Evolutionary conservation across 441 rosid species (phyloP).

Genomic region (Isatis lusitanica): DNA sequence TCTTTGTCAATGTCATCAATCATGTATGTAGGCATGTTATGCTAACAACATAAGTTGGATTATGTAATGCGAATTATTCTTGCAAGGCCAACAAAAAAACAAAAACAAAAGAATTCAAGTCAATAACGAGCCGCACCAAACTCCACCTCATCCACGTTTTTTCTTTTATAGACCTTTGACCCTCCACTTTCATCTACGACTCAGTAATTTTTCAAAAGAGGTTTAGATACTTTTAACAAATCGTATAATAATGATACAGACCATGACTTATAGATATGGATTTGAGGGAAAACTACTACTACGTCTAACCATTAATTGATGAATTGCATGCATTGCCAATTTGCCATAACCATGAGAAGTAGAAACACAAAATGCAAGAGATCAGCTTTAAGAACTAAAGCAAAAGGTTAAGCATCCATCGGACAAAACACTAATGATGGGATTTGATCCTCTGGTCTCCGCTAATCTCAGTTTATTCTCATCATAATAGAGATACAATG

Average conservation of each 20-base stretch:
- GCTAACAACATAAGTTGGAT: slow-evolving; percentile 19
- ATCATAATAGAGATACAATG: not conserved
- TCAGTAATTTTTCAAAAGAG: not conserved
- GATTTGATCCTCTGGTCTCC: too few relatives aligned
- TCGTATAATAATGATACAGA: too few relatives aligned
- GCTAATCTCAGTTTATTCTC: not conserved
- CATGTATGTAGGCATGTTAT: slow-evolving; percentile 25
- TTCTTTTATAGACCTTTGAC: slow-evolving; percentile 9
- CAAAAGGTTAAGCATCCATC: too few relatives aligned
- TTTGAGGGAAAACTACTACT: not conserved
- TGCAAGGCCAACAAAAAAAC: not conserved
- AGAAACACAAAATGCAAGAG: too few relatives aligned
- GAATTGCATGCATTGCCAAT: too few relatives aligned
- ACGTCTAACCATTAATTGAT: too few relatives aligned
- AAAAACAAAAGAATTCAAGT: slow-evolving; percentile 9
- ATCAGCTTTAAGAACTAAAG: too few relatives aligned
- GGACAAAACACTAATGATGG: not conserved
- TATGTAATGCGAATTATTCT: slow-evolving; percentile 6
- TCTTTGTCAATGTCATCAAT: slow-evolving; percentile 15
- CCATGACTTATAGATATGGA: not conserved
- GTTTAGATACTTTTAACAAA: too few relatives aligned
- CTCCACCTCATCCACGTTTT: slow-evolving; percentile 33
- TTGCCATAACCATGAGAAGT: too few relatives aligned
- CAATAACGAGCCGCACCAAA: slow-evolving; percentile 33
- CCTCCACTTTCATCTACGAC: slow-evolving; percentile 13